phyloP scores from a whole-genome alignment of 106 monocot genomes.

The Gastrodia elata region DNA sequence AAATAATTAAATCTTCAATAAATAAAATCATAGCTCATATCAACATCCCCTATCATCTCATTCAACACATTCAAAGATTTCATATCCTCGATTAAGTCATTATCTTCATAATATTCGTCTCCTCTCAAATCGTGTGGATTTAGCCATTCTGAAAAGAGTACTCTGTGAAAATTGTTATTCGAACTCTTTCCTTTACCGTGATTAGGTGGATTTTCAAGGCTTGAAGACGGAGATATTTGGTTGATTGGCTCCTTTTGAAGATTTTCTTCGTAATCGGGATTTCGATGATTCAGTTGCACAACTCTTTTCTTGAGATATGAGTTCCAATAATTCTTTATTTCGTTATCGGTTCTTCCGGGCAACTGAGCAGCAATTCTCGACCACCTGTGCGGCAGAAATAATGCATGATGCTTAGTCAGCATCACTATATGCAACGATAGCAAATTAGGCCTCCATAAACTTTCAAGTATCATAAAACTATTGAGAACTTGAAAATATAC shows the following conservation, averaged over 20 bases:
- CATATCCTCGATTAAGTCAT: background rate
- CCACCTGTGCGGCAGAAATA: background rate
- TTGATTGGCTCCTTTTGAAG: background rate
- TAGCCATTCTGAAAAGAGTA: background rate
- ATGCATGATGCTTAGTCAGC: too few species aligned
- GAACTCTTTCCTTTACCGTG: background rate
- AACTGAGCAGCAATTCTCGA: background rate
- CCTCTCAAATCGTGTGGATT: background rate
- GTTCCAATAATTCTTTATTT: slow-evolving; percentile 10
- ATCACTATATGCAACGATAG: too few species aligned
- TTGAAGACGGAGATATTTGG: background rate
- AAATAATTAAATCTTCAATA: too few species aligned
- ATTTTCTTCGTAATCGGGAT: background rate
- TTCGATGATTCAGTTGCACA: background rate
- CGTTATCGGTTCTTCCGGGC: slow-evolving; percentile 3
- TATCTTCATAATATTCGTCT: background rate
- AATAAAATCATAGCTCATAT: background rate
- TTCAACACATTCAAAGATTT: background rate
- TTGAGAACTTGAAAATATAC: too few species aligned
- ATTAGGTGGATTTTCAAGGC: too few species aligned
- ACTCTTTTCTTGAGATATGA: slow-evolving; percentile 5
- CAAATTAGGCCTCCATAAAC: too few species aligned
- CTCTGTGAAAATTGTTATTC: background rate
- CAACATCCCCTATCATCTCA: slow-evolving; percentile 1
- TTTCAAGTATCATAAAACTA: too few species aligned